These are phyloP conservation scores for Picea sitchensis DNA, from an alignment of 75 land plant species.

Conservation along the genomic window DNA sequence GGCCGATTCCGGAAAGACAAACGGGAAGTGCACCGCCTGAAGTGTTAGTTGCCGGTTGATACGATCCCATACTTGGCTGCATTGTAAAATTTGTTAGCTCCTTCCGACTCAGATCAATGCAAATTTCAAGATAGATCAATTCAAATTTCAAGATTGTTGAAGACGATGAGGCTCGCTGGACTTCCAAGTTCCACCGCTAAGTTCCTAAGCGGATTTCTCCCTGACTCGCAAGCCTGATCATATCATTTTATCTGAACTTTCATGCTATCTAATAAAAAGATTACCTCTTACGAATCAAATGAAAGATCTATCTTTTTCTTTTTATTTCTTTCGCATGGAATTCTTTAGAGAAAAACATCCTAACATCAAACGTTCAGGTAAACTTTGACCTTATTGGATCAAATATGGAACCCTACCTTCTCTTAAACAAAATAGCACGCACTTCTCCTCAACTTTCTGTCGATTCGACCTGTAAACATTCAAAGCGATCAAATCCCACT, in stretches of 20 bases:
- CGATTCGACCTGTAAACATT: no score
- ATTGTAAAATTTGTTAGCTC: background rate
- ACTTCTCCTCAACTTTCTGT: no score
- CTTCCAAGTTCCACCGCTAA: background rate
- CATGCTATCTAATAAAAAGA: background rate
- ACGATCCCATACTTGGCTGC: background rate
- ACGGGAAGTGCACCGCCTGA: background rate
- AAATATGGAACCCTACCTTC: background rate
- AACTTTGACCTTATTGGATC: background rate
- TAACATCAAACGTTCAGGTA: background rate
- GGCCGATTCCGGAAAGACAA: background rate
- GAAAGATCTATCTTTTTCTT: background rate
- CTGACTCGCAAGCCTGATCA: background rate
- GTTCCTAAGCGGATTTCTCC: background rate
- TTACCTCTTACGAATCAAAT: background rate
- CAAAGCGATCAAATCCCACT: background rate
- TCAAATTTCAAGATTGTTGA: background rate
- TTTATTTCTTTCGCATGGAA: background rate
- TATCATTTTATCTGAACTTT: background rate
- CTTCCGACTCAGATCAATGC: no score
- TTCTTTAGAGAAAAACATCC: background rate
- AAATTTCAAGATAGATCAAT: background rate
- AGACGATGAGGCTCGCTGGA: background rate
- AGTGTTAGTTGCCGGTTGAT: background rate
- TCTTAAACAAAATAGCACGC: no score